phyloP scores from a whole-genome alignment of 768 basidiomycete genomes.

The Leccinum olivaceopallidum region DNA sequence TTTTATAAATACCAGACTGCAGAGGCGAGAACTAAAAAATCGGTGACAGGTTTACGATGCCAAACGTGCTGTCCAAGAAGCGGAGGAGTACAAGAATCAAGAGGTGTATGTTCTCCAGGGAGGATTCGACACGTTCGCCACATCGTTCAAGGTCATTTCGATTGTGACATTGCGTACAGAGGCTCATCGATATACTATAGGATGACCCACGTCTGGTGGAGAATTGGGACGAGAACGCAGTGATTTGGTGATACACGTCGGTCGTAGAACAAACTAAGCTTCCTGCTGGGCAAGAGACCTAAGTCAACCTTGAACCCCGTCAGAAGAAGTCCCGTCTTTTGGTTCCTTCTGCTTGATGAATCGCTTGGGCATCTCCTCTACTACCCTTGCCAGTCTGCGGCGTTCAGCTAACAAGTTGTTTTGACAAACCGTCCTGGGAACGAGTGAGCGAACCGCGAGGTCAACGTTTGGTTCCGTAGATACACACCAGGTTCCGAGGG shows the following conservation, averaged over 20 bases:
- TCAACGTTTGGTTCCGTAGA: slow-evolving; percentile 2
- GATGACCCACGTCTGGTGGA: slow-evolving; percentile 71
- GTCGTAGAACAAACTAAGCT: slow-evolving; percentile 1
- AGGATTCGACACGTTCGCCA: slow-evolving; percentile 74
- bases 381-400: slow-evolving; percentile 51
- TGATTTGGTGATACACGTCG: slow-evolving; percentile 51
- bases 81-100: slow-evolving; percentile 47
- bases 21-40: slow-evolving; percentile 5
- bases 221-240: slow-evolving; percentile 60
- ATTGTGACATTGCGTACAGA: background rate
- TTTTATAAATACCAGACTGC: slow-evolving; percentile 2
- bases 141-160: slow-evolving; percentile 56
- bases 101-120: slow-evolving; percentile 67
- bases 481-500: slow-evolving; percentile 68
- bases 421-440: slow-evolving; percentile 63
- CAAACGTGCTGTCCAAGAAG: slow-evolving; percentile 46
- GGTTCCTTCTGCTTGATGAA: slow-evolving; percentile 45
- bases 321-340: slow-evolving; percentile 25
- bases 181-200: slow-evolving; percentile 33
- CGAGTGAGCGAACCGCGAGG: slow-evolving; percentile 8
- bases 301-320: slow-evolving; percentile 9
- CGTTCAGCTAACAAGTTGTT: slow-evolving; percentile 55
- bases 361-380: slow-evolving; percentile 62
- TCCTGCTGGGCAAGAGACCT: background rate
- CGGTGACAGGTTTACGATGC: slow-evolving; percentile 62